phyloP scores from a whole-genome alignment of 2,329 filamentous ascomycete genomes.

The Ceratocystis eucalypticola region DNA sequence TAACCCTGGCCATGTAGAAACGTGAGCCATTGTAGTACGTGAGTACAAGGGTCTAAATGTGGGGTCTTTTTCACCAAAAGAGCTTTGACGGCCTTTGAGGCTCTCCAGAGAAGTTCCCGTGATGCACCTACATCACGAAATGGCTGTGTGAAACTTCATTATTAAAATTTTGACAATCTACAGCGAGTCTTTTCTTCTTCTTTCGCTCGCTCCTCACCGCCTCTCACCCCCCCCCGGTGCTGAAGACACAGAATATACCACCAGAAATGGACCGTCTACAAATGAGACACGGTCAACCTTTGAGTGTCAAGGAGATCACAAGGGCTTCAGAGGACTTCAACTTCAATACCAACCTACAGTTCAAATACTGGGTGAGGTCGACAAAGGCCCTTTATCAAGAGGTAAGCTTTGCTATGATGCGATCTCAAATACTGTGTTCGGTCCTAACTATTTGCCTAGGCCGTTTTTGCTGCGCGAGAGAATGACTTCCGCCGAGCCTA shows the following conservation, averaged over 20 bases:
- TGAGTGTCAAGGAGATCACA: constrained; percentile 62
- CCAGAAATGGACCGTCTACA: not conserved
- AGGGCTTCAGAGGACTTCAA: constrained; percentile 64
- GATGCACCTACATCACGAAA: too few relatives aligned
- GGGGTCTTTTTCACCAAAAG: not conserved
- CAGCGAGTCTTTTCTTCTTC: not conserved
- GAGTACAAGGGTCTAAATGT: too few relatives aligned
- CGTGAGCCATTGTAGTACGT: too few relatives aligned
- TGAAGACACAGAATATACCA: not conserved
- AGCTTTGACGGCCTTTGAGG: not conserved
- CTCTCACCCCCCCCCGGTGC: not conserved
- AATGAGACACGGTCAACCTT: constrained; percentile 21
- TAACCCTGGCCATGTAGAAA: not conserved
- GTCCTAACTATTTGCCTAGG: constrained; percentile 36
- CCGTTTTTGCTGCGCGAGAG: constrained; percentile 70
- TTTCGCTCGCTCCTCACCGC: not conserved
- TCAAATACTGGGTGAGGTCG: constrained; percentile 71
- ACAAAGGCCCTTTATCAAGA: constrained; percentile 69
- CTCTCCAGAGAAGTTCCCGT: too few relatives aligned
- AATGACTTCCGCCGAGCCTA: constrained; percentile 81
- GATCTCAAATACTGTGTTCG: not conserved
- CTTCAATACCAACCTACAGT: constrained; percentile 61
- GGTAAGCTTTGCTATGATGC: constrained; percentile 35
- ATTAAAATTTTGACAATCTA: not conserved
- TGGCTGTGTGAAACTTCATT: too few relatives aligned